Base-by-base conservation (phyloP, 176 grass and related monocot genomes). In the Musa beccarii region DNA sequence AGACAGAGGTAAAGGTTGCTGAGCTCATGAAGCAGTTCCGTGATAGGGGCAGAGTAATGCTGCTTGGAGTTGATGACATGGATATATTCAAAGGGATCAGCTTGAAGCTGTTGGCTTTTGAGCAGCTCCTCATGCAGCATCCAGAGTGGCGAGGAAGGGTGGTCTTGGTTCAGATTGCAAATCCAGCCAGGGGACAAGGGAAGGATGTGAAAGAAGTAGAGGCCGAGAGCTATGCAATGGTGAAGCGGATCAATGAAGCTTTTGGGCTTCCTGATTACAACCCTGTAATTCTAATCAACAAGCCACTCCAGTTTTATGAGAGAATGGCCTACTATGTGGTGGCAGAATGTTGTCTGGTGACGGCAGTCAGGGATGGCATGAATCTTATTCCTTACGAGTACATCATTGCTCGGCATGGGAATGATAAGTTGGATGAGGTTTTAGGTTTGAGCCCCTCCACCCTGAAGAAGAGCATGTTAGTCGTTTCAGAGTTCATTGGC, bases 371-470 rank as follows among this genome's bases (percentile, higher is more conserved):
- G 26, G 93, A 96, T 81, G 93, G 93, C 25, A 96, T 96, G 93
- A 96, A 96, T 71, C 89, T 96, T 51, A 92, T 96, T 55, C 93
- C 93, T 0, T 96, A 96, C 1, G 93, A 96, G 83, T 96, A 96
- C 11, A 69, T 96, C 21, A 92, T 96, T 66, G 90, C 93, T 19
- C 82, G 93, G 21, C 85, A 96, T 50, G 93, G 93, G 53, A 92
- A 96, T 68, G 87, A 90, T 3, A 83, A 64, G 22, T 78, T 96
- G 6, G 90, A 96, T 74, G 78, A 77, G 50, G 89, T 87, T 17
- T 77, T 92, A 2, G 90, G 90, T 22, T 82, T 89, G 23, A 74
- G 69, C 50, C 80, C 69, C 1, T 84, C 69, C 2, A 66, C 81
- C 11, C 69, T 66, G 53, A 96, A 96, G 84, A 96, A 96, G 81